These are phyloP conservation scores for Haematococcus sp. DNA, from an alignment of 139 green algal species.

Conservation along the genomic window DNA sequence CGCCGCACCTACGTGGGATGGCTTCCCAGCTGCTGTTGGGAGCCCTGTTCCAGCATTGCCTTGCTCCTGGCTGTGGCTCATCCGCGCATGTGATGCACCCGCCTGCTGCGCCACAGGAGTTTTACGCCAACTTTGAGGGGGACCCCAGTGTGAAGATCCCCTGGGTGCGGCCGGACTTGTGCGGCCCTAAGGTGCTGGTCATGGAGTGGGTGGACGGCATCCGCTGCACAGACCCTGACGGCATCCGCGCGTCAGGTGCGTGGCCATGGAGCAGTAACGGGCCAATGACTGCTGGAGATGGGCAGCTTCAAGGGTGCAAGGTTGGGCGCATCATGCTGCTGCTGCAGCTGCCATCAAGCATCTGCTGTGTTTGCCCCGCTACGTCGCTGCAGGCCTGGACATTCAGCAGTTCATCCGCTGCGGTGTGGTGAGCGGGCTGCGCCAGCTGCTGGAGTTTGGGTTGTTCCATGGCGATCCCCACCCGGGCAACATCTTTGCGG, in stretches of 20 bases:
- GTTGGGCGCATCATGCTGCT: not conserved
- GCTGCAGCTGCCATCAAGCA: not conserved
- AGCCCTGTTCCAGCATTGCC: too few relatives aligned
- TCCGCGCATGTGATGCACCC: too few relatives aligned
- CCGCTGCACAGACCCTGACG: conserved; percentile 36
- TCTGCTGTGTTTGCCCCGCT: not conserved
- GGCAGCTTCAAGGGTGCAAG: not conserved
- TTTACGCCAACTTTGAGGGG: conserved; percentile 86
- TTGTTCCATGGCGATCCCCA: conserved; percentile 98
- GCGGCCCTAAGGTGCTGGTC: conserved; percentile 68
- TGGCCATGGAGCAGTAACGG: too few relatives aligned
- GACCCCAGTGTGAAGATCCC: conserved; percentile 98
- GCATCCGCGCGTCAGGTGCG: conserved; percentile 5
- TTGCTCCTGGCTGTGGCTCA: too few relatives aligned
- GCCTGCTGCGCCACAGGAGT: conserved; percentile 56
- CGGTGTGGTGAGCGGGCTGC: conserved; percentile 90
- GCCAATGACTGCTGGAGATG: too few relatives aligned
- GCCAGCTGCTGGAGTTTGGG: conserved; percentile 98
- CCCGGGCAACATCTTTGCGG: conserved; percentile 94
- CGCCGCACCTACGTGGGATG: too few relatives aligned
- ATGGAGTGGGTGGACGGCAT: conserved; percentile 99
- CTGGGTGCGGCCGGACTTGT: conserved; percentile 83
- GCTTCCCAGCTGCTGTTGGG: too few relatives aligned
- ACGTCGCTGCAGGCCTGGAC: conserved; percentile 57
- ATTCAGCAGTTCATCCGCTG: conserved; percentile 87